phyloP scores from a whole-genome alignment of 805 yeast genomes.

The Maudiozyma serrabonitensis region DNA sequence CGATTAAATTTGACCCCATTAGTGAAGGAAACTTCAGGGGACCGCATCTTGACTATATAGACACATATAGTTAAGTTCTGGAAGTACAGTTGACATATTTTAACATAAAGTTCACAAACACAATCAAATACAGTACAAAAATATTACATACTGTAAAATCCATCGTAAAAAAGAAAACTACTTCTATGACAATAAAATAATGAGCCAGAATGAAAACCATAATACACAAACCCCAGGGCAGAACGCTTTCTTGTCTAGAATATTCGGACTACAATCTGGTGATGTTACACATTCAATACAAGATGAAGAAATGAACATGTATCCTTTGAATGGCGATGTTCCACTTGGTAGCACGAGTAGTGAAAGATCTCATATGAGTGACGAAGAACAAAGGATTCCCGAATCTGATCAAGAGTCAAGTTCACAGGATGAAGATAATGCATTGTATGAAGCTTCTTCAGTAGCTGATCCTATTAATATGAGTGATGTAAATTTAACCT shows the following conservation, averaged over 20 bases:
- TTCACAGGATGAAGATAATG: conserved; percentile 19
- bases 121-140: too few relatives aligned
- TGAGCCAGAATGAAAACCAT: not conserved
- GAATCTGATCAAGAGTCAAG: conserved; percentile 29
- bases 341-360: not conserved
- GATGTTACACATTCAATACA: conserved; percentile 21
- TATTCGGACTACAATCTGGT: conserved; percentile 26
- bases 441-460: not conserved
- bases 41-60: too few relatives aligned
- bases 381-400: conserved; percentile 20
- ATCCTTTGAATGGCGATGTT: conserved; percentile 6
- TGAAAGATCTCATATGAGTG: not conserved
- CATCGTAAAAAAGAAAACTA: not conserved
- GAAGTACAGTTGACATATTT: too few relatives aligned
- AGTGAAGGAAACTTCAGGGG: too few relatives aligned
- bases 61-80: too few relatives aligned
- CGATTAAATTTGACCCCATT: too few relatives aligned
- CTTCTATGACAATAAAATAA: not conserved
- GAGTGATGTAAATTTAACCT: not conserved
- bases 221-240: conserved; percentile 4
- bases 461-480: not conserved
- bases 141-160: too few relatives aligned
- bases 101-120: too few relatives aligned
- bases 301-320: conserved; percentile 22
- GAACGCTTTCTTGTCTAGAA: conserved; percentile 27